Conservation (phyloP, 495 filamentous ascomycete species). For the Xylaria sp. region DNA sequence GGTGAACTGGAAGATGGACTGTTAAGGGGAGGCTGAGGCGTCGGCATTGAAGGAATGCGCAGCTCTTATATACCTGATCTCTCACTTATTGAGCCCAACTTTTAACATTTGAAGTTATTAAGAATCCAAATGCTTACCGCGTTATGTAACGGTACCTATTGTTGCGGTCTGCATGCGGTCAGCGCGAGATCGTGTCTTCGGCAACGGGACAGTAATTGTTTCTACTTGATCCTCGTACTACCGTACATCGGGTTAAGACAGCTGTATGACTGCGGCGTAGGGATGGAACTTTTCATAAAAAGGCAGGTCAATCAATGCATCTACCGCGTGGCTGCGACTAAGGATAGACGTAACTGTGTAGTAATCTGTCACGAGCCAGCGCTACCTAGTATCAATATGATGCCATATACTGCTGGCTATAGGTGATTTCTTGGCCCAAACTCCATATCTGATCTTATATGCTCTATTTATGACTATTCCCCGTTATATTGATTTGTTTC, state of each 20-base stretch:
- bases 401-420: too few relatives aligned
- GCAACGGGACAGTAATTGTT: too few relatives aligned
- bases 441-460: too few relatives aligned
- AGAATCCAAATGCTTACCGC: too few relatives aligned
- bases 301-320: slow-evolving; percentile 3
- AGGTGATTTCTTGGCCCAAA: too few relatives aligned
- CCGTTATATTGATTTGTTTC: not conserved
- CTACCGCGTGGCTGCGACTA: not conserved
- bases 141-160: not conserved
- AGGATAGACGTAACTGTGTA: not conserved
- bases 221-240: not conserved
- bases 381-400: too few relatives aligned
- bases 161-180: not conserved
- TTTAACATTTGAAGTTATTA: not conserved
- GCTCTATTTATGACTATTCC: too few relatives aligned
- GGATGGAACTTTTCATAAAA: not conserved
- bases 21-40: not conserved
- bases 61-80: not conserved
- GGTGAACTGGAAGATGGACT: not conserved
- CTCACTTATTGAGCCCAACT: not conserved
- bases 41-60: not conserved
- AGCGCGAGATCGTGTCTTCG: not conserved
- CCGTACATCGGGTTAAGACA: not conserved
- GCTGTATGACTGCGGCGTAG: not conserved
- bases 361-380: too few relatives aligned